These are phyloP conservation scores for Myrmaecium sp. DNA, from an alignment of 2,329 filamentous ascomycete genomes.

Conservation along the genomic window DNA sequence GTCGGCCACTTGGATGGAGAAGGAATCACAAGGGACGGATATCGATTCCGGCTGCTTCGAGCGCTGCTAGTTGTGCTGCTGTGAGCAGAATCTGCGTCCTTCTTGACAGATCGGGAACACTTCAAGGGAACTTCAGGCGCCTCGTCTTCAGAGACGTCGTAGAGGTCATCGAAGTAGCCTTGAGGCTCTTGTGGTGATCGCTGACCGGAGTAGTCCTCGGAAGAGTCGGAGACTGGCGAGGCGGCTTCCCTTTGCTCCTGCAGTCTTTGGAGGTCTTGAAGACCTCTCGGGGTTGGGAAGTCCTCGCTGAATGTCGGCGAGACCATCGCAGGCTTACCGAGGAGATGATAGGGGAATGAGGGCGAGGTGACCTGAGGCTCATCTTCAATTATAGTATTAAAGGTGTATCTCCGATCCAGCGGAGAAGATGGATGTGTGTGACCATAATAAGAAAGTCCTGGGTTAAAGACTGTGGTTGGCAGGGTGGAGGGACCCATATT, in stretches of 20 bases:
- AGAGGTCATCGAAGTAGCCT: slow-evolving; percentile 72
- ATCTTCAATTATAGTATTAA: slow-evolving; percentile 52
- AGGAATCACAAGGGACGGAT: slow-evolving; percentile 42
- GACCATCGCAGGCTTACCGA: slow-evolving; percentile 12
- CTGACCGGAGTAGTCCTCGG: slow-evolving; percentile 30
- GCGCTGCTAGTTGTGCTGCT: slow-evolving; percentile 11
- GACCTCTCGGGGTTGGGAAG: slow-evolving; percentile 56
- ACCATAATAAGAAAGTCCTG: slow-evolving; percentile 18
- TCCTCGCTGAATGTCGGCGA: slow-evolving; percentile 35
- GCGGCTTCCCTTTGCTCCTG: slow-evolving; percentile 21
- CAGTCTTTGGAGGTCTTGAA: slow-evolving; percentile 32
- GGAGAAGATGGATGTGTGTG: slow-evolving; percentile 21
- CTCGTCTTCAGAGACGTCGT: slow-evolving; percentile 62
- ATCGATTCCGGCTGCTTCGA: slow-evolving; percentile 28
- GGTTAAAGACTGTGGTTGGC: slow-evolving; percentile 33
- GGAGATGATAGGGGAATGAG: slow-evolving; percentile 3
- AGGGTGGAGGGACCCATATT: slow-evolving; percentile 31
- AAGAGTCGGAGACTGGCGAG: slow-evolving; percentile 44
- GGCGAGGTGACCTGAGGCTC: slow-evolving; percentile 10
- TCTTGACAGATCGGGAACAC: slow-evolving; percentile 35
- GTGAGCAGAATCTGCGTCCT: slow-evolving; percentile 12
- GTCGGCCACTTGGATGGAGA: slow-evolving; percentile 39
- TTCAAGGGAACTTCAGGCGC: slow-evolving; percentile 36
- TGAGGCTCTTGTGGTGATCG: slow-evolving; percentile 39
- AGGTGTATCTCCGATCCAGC: slow-evolving; percentile 39